These are phyloP conservation scores for Zea luxurians DNA, from an alignment of 176 grass and related monocot species.

Conservation along the genomic window DNA sequence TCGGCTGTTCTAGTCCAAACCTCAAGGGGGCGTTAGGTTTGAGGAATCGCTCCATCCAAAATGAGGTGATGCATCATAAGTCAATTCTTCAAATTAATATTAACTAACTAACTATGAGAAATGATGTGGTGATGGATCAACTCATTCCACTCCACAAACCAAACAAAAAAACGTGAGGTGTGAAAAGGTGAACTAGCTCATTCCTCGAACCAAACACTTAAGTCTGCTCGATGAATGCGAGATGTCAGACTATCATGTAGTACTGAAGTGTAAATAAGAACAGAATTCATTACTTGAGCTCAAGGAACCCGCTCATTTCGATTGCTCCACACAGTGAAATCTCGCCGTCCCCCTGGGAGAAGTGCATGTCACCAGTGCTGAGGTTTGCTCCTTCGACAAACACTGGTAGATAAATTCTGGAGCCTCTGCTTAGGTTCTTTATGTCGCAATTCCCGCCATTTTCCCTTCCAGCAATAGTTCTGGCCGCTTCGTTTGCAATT, in stretches of 20 bases:
- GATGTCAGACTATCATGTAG: slow-evolving; percentile 10
- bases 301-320: slow-evolving; percentile 98
- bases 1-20: not conserved
- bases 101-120: too few relatives aligned
- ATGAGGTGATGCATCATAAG: too few relatives aligned
- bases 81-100: too few relatives aligned
- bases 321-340: slow-evolving; percentile 94
- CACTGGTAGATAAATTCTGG: slow-evolving; percentile 90
- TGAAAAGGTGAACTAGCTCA: too few relatives aligned
- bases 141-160: too few relatives aligned
- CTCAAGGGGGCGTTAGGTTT: too few relatives aligned
- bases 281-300: slow-evolving; percentile 72
- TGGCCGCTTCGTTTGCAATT: slow-evolving; percentile 83
- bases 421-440: slow-evolving; percentile 91
- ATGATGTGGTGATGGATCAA: too few relatives aligned
- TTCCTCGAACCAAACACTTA: too few relatives aligned
- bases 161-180: too few relatives aligned
- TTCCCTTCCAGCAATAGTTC: slow-evolving; percentile 83
- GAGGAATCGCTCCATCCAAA: too few relatives aligned
- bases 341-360: slow-evolving; percentile 90
- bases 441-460: slow-evolving; percentile 97
- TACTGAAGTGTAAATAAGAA: slow-evolving; percentile 27
- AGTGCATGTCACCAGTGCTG: slow-evolving; percentile 88
- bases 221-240: not conserved
- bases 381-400: slow-evolving; percentile 94